phyloP scores from a whole-genome alignment of 129 eudicot species.

The Lactuca sativa region DNA sequence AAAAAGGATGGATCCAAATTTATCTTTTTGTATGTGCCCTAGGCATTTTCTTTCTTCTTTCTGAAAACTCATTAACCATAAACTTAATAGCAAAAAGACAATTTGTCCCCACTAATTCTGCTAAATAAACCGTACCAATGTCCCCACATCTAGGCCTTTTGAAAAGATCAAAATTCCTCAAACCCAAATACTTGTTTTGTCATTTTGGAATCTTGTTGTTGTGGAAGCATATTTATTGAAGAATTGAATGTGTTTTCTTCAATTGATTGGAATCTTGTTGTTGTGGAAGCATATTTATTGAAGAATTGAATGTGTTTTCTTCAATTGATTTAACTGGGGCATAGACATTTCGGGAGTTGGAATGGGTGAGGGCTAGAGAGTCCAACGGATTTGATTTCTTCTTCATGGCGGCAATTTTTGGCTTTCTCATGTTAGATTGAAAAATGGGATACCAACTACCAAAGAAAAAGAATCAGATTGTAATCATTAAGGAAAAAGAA shows the following conservation, averaged over 20 bases:
- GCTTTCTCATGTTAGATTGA: too few relatives aligned
- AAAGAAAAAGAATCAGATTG: too few relatives aligned
- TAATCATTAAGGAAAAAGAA: too few relatives aligned
- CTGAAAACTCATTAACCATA: conserved; percentile 86
- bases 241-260: conserved; percentile 30
- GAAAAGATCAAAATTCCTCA: conserved; percentile 24
- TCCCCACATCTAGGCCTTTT: conserved; percentile 31
- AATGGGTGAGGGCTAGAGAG: conserved; percentile 60
- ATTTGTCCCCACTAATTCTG: conserved; percentile 51
- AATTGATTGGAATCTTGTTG: conserved; percentile 29
- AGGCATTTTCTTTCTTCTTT: conserved; percentile 68
- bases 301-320: conserved; percentile 41
- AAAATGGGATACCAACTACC: too few relatives aligned
- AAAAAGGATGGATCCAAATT: conserved; percentile 93
- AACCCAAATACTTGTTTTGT: conserved; percentile 19
- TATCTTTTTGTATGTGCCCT: conserved; percentile 89
- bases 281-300: conserved; percentile 29
- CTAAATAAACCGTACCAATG: conserved; percentile 32
- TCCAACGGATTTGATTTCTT: too few relatives aligned
- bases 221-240: conserved; percentile 42
- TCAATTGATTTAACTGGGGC: conserved; percentile 50
- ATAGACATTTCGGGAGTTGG: conserved; percentile 36
- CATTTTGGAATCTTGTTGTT: conserved; percentile 29
- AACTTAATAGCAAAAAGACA: conserved; percentile 81
- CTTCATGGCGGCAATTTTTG: too few relatives aligned